Conservation (phyloP, 352 stramenopile species). For the Peronospora belbahrii region DNA sequence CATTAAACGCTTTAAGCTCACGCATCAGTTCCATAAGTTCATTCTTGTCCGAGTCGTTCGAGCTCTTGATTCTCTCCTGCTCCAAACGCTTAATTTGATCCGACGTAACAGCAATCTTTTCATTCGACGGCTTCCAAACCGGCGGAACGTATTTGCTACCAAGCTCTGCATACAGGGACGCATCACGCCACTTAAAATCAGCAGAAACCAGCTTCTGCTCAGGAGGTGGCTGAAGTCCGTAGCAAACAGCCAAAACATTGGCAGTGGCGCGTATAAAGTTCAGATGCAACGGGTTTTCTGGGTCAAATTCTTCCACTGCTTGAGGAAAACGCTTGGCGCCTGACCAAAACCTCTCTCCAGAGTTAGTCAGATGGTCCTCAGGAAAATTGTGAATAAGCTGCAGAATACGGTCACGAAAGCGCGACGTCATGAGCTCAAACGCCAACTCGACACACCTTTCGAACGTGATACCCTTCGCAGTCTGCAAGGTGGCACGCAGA, state of each 20-base stretch:
- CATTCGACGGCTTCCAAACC: constrained; percentile 59
- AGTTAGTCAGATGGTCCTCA: constrained; percentile 77
- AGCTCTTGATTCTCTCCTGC: constrained; percentile 56
- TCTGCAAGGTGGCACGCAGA: constrained; percentile 48
- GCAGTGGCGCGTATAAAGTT: constrained; percentile 75
- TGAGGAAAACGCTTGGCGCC: constrained; percentile 80
- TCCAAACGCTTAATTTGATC: constrained; percentile 62
- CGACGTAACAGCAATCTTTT: constrained; percentile 70
- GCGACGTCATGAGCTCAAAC: constrained; percentile 64
- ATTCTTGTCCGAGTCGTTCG: constrained; percentile 53
- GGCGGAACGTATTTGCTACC: constrained; percentile 32
- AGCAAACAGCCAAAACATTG: constrained; percentile 77
- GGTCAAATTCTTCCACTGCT: constrained; percentile 51
- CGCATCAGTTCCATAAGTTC: constrained; percentile 65
- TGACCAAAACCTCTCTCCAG: constrained; percentile 79
- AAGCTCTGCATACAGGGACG: constrained; percentile 53
- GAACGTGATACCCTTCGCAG: constrained; percentile 49
- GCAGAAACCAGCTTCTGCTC: constrained; percentile 55
- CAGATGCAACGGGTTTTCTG: constrained; percentile 52
- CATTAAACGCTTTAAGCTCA: constrained; percentile 52
- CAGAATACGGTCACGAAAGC: constrained; percentile 86
- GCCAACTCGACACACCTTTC: constrained; percentile 66
- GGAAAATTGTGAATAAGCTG: constrained; percentile 83
- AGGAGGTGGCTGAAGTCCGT: constrained; percentile 58
- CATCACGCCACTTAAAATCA: constrained; percentile 84